phyloP scores from a whole-genome alignment of 2,329 filamentous ascomycete species.

The Colletotrichum ledebouriae region DNA sequence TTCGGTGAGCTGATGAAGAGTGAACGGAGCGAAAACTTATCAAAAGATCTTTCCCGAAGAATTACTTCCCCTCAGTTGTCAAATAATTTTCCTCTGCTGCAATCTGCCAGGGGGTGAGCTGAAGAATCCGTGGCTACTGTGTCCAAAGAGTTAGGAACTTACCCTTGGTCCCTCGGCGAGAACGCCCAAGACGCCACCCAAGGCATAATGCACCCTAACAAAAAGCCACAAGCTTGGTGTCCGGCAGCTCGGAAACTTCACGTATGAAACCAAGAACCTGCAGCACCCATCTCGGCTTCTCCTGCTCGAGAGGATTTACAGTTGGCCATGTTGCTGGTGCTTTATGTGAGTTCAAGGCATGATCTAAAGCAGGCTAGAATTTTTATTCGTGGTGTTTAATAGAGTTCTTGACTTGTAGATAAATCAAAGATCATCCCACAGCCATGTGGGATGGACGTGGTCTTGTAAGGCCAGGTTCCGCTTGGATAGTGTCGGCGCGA shows the following conservation, averaged over 20 bases:
- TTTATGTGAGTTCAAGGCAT: too few species aligned
- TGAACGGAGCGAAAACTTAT: neutral
- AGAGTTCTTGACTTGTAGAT: too few species aligned
- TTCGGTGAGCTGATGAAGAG: neutral
- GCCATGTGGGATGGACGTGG: too few species aligned
- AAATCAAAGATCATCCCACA: too few species aligned
- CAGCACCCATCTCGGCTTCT: neutral
- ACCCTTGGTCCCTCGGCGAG: neutral
- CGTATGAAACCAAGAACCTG: neutral
- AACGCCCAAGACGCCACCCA: neutral
- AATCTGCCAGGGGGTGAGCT: neutral
- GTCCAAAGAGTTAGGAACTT: neutral
- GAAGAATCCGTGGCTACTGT: too few species aligned
- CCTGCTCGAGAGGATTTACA: neutral
- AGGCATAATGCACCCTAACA: conserved; percentile 2
- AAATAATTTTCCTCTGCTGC: neutral
- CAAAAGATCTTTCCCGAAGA: neutral
- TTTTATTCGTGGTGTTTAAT: too few species aligned
- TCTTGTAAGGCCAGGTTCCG: too few species aligned
- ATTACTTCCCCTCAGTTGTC: neutral
- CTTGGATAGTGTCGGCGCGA: too few species aligned
- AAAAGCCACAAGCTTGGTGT: neutral
- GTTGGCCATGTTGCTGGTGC: neutral
- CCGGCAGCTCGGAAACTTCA: neutral
- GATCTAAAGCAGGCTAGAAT: too few species aligned